Percentiles rank a stretch among this genome's conserved stretches.
Conservation (phyloP, 2,329 filamentous ascomycete genomes). For the Colletotrichum trifolii region DNA sequence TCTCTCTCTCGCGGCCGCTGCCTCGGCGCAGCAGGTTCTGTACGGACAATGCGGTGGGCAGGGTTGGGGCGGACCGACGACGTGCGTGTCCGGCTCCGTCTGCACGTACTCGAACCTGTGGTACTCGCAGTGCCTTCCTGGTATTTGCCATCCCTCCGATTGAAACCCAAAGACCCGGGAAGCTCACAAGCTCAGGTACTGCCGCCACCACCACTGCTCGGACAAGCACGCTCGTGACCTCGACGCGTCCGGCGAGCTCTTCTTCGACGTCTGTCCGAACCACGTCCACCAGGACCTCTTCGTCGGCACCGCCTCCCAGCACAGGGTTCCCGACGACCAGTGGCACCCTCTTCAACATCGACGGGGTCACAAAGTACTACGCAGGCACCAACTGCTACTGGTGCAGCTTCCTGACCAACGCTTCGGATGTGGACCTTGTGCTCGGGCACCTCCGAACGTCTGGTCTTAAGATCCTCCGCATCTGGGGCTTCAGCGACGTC, state of each 20-base stretch:
- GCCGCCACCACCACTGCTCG: constrained; percentile 32
- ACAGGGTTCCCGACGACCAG: constrained; percentile 39
- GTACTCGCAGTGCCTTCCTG: constrained; percentile 51
- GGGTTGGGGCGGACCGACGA: constrained; percentile 54
- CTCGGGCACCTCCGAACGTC: constrained; percentile 59
- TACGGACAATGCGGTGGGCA: constrained; percentile 56
- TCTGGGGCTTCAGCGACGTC: constrained; percentile 73
- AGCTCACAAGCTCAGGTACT: neutral
- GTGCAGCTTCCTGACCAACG: constrained; percentile 64
- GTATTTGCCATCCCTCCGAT: constrained; percentile 36
- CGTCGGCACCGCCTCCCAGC: constrained; percentile 32
- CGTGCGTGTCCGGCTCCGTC: constrained; percentile 52
- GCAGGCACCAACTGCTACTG: constrained; percentile 69
- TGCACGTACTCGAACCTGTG: constrained; percentile 50
- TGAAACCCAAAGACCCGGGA: neutral
- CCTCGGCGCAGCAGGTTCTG: constrained; percentile 37
- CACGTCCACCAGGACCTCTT: constrained; percentile 33
- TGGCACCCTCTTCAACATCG: constrained; percentile 53
- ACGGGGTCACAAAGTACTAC: constrained; percentile 59
- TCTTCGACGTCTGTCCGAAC: constrained; percentile 13
- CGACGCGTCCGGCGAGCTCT: constrained; percentile 25
- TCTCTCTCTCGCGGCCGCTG: constrained; percentile 30
- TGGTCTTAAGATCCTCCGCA: constrained; percentile 66
- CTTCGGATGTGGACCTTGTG: constrained; percentile 66
- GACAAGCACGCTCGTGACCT: constrained; percentile 30